Evolutionary conservation across 768 basidiomycete species (phyloP), one percentile per base, ranked within the genome.

Genomic region (Mycena pura): DNA sequence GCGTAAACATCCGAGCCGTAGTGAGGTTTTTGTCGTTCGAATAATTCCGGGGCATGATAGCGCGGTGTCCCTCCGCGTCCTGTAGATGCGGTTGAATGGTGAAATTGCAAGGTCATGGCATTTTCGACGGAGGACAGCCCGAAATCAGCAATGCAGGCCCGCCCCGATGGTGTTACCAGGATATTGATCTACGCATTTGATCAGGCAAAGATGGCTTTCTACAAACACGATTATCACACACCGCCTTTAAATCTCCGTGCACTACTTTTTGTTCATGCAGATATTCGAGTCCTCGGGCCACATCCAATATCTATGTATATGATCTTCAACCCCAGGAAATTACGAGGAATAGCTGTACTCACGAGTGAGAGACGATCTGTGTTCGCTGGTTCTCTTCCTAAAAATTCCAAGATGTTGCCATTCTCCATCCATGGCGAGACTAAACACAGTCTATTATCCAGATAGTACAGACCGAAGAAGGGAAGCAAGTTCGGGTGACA

Each of bases 61-160:
- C n/a, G n/a, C n/a, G n/a, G 59, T 74, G 78, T 77, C 2, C 78
- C 78, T 10, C 67, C 70, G 17, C 55, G 40, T 15, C 17, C n/a
- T n/a, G 43, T 51, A 27, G 39, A 59, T 6, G 65, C 52, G 27
- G 66, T 71, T 21, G 63, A 65, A 24, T 68, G 28, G 7, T 53
- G 62, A 38, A 63, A 65, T 51, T 56, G 65, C 8, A 69, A 43
- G 2, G 67, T 62, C 28, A 57, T 49, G 5, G 63, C 44, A n/a
- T 72, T 70, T 22, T 53, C 57, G 5, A 74, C 64, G 14, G 68
- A 70, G 3, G 76, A 72, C 7, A 84, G 70, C 21, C 83, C 83
- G 50, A 84, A 84, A 64, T 84, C 83, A 22, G 83, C 78, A 5
- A 84, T 70, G 53, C 81, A 82, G 11, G 83, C 84, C 29, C 72